These are phyloP conservation scores for Nothomitra cinnamomea DNA, from an alignment of 2,329 filamentous ascomycete species.

Conservation along the genomic window DNA sequence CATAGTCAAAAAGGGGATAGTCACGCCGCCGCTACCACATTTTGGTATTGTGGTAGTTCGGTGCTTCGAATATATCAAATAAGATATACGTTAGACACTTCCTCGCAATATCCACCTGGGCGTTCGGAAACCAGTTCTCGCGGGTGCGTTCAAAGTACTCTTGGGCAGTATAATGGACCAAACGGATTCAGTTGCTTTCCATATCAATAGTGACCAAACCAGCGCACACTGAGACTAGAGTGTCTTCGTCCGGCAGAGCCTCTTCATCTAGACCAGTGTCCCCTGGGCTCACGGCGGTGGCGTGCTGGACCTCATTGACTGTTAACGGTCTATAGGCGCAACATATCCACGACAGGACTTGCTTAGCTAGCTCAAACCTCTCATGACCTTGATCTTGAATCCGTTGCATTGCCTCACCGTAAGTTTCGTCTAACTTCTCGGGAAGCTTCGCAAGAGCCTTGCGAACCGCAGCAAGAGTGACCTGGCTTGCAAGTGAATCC, in stretches of 20 bases:
- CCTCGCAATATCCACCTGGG: conserved; percentile 15
- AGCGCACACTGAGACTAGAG: conserved; percentile 23
- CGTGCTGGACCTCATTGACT: conserved; percentile 14
- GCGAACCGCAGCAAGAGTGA: conserved; percentile 10
- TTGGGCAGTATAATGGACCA: conserved; percentile 31
- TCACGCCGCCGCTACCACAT: no score
- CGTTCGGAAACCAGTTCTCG: conserved; percentile 18
- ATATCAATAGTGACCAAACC: conserved; percentile 27
- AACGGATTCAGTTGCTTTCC: conserved; percentile 22
- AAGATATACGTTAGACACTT: conserved; percentile 23
- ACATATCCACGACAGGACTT: conserved; percentile 12
- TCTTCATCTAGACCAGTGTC: conserved; percentile 11
- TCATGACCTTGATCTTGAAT: conserved; percentile 14
- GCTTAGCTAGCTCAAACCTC: conserved; percentile 11
- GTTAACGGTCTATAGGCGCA: conserved; percentile 12
- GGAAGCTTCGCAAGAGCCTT: conserved; percentile 11
- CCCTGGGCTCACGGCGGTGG: conserved; percentile 11
- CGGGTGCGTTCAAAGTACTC: conserved; percentile 25
- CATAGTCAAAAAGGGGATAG: not conserved
- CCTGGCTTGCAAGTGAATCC: conserved; percentile 11
- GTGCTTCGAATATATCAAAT: no score
- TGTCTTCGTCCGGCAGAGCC: conserved; percentile 10
- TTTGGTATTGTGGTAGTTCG: no score
- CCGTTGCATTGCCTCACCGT: conserved; percentile 14
- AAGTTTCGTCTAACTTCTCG: conserved; percentile 11